These are phyloP conservation scores for Cladophialophora immunda DNA, from an alignment of 2,329 filamentous ascomycete species.

Conservation along the genomic window DNA sequence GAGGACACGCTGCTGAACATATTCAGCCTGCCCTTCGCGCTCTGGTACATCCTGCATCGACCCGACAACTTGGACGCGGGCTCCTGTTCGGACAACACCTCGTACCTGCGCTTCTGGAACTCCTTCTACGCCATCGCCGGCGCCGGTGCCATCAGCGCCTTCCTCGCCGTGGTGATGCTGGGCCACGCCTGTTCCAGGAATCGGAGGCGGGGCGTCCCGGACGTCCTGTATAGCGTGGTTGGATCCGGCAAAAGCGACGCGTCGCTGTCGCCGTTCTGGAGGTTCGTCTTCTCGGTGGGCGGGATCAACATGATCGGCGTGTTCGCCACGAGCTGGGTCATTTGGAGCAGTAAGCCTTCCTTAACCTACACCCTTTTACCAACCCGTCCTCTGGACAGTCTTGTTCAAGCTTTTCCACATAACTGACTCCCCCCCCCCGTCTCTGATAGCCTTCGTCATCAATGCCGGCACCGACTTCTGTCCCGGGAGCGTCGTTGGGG, in stretches of 20 bases:
- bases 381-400: background rate
- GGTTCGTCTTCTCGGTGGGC: slow-evolving; percentile 1
- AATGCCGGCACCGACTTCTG: slow-evolving; percentile 14
- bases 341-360: slow-evolving; percentile 14
- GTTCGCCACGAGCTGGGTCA: slow-evolving; percentile 11
- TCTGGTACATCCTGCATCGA: slow-evolving; percentile 14
- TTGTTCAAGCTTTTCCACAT: background rate
- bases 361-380: background rate
- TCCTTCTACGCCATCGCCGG: slow-evolving; percentile 17
- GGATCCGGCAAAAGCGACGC: background rate
- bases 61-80: slow-evolving; percentile 4
- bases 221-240: background rate
- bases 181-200: slow-evolving; percentile 11
- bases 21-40: slow-evolving; percentile 11
- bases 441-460: slow-evolving; percentile 8
- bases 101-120: slow-evolving; percentile 13
- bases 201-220: background rate
- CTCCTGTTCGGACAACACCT: slow-evolving; percentile 1
- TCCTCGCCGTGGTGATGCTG: slow-evolving; percentile 9
- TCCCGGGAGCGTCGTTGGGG: slow-evolving; percentile 13
- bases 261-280: slow-evolving; percentile 11
- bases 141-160: background rate
- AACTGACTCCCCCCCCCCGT: background rate
- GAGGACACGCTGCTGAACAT: slow-evolving; percentile 15
- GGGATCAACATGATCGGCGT: slow-evolving; percentile 14